These are phyloP conservation scores for Mycena haematopus DNA, from an alignment of 768 basidiomycete genomes.

Conservation along the genomic window DNA sequence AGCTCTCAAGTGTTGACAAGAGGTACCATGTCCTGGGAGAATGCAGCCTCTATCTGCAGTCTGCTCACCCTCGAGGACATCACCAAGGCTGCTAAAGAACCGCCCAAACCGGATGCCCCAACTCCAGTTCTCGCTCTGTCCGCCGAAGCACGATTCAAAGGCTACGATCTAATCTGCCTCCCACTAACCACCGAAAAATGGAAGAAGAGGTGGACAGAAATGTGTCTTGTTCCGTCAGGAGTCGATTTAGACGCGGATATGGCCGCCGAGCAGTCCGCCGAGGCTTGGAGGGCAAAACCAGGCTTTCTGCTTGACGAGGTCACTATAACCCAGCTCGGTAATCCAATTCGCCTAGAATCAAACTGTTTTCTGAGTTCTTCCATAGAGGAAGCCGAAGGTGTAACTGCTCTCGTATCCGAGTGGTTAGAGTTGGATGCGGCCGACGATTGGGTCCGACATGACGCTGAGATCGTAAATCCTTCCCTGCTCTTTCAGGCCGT, in stretches of 20 bases:
- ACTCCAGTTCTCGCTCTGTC: conserved; percentile 61
- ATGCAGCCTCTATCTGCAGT: conserved; percentile 43
- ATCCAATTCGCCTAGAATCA: conserved; percentile 37
- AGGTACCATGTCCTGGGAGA: conserved; percentile 45
- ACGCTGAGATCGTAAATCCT: conserved; percentile 87
- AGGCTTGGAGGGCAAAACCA: conserved; percentile 86
- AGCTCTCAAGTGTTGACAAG: not conserved
- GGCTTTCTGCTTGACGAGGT: conserved; percentile 85
- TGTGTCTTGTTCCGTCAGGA: conserved; percentile 75
- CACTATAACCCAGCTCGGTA: conserved; percentile 87
- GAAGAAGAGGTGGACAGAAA: conserved; percentile 85
- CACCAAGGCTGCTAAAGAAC: conserved; percentile 33
- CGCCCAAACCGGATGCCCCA: conserved; percentile 9
- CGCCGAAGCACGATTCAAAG: conserved; percentile 60
- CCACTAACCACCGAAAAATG: conserved; percentile 92
- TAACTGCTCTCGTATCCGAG: conserved; percentile 83
- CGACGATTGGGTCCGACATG: conserved; percentile 94
- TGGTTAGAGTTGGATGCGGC: conserved; percentile 95
- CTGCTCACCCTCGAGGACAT: conserved; percentile 52
- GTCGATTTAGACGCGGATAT: conserved; percentile 46
- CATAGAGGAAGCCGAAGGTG: conserved; percentile 74
- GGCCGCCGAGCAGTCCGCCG: conserved; percentile 68
- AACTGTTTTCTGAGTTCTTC: conserved; percentile 10
- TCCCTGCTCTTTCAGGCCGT: conserved; percentile 23
- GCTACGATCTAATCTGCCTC: conserved; percentile 78